These are phyloP conservation scores for Carpinus fangiana DNA, from an alignment of 306 rosid species.

Conservation along the genomic window DNA sequence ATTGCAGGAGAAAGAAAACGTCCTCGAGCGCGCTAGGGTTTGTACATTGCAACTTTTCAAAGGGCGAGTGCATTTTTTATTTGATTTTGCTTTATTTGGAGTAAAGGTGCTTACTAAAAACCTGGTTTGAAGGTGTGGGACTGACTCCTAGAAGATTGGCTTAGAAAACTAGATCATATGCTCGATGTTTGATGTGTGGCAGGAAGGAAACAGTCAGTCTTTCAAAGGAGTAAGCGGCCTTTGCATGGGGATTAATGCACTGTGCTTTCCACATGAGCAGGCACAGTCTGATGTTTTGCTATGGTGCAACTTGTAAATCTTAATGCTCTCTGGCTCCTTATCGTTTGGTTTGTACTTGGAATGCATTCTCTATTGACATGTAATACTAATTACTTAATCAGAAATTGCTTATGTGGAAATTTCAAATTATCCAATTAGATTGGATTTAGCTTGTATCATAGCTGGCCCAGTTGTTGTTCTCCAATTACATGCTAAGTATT, in stretches of 20 bases:
- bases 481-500: not conserved
- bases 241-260: too few relatives aligned
- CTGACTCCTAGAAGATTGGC: not conserved
- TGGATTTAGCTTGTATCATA: too few relatives aligned
- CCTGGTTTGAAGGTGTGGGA: slow-evolving; percentile 1
- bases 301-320: not conserved
- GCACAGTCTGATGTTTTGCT: not conserved
- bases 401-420: not conserved
- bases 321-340: not conserved
- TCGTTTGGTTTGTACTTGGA: not conserved
- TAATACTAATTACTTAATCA: not conserved
- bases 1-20: slow-evolving; percentile 62
- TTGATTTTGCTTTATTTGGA: not conserved
- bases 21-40: slow-evolving; percentile 65
- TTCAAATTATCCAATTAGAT: too few relatives aligned
- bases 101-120: not conserved
- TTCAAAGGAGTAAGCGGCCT: too few relatives aligned
- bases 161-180: not conserved
- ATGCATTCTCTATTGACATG: not conserved
- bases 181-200: too few relatives aligned
- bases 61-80: not conserved
- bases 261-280: too few relatives aligned
- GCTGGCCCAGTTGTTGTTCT: too few relatives aligned
- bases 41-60: not conserved
- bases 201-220: too few relatives aligned